Evolutionary conservation across 805 yeast genomes (phyloP).

Genomic region (Ogataea pignaliae): DNA sequence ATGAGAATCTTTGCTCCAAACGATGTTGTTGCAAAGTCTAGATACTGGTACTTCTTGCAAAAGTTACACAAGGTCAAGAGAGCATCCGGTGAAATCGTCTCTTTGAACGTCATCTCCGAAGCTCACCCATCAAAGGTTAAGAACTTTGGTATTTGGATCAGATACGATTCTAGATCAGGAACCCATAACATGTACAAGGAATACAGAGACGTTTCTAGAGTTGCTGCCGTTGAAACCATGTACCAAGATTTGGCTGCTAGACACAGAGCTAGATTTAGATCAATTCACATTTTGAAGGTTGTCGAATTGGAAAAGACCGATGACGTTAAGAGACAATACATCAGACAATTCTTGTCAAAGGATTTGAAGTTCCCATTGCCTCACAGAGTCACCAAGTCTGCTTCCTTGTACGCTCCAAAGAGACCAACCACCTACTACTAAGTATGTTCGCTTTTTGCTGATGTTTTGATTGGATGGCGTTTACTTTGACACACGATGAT

Average conservation of each 20-base stretch:
- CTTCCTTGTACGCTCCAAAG: slow-evolving; percentile 82
- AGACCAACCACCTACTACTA: slow-evolving; percentile 98
- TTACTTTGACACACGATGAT: too few species aligned
- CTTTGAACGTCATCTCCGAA: slow-evolving; percentile 88
- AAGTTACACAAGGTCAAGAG: slow-evolving; percentile 99
- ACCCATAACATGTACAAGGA: slow-evolving; percentile 99
- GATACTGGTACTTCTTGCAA: slow-evolving; percentile 99
- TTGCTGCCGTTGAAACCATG: slow-evolving; percentile 96
- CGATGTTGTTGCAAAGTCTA: slow-evolving; percentile 98
- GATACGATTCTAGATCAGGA: slow-evolving; percentile 99
- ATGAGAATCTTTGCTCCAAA: slow-evolving; percentile 99
- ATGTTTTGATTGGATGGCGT: background rate
- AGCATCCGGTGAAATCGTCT: slow-evolving; percentile 98
- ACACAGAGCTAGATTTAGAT: slow-evolving; percentile 99
- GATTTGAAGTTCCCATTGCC: slow-evolving; percentile 99
- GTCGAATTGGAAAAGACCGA: slow-evolving; percentile 97
- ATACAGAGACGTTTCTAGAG: slow-evolving; percentile 99
- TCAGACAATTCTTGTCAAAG: slow-evolving; percentile 92
- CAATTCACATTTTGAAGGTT: slow-evolving; percentile 98
- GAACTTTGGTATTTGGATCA: slow-evolving; percentile 99
- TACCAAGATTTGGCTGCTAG: slow-evolving; percentile 99
- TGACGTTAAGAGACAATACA: slow-evolving; percentile 99
- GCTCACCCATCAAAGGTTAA: slow-evolving; percentile 98
- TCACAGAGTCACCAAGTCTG: slow-evolving; percentile 94
- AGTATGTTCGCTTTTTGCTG: slow-evolving; percentile 6